Conservation (phyloP, 2,329 filamentous ascomycete genomes). For the Pseudocercospora crystallina region DNA sequence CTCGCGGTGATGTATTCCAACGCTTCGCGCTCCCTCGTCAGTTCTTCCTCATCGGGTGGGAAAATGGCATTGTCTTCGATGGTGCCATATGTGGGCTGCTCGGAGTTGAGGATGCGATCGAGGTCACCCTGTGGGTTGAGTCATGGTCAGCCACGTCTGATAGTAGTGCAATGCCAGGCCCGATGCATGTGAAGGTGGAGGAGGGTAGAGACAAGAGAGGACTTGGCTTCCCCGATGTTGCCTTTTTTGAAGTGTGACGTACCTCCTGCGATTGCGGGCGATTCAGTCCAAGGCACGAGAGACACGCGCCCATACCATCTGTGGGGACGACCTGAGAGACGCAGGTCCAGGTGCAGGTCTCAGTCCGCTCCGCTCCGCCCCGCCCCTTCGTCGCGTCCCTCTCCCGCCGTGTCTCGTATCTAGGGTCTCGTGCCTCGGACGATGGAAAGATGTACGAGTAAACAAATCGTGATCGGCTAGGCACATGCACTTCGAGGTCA, state of each 20-base stretch:
- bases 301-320: slow-evolving; percentile 48
- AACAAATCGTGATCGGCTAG: too few relatives aligned
- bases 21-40: slow-evolving; percentile 48
- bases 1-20: slow-evolving; percentile 51
- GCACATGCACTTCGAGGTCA: too few relatives aligned
- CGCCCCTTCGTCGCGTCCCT: too few relatives aligned
- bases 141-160: neutral
- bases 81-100: slow-evolving; percentile 47
- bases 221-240: too few relatives aligned
- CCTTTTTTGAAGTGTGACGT: slow-evolving; percentile 21
- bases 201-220: too few relatives aligned
- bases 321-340: slow-evolving; percentile 18
- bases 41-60: slow-evolving; percentile 50
- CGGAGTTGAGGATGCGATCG: slow-evolving; percentile 48
- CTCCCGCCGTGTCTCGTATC: too few relatives aligned
- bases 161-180: too few relatives aligned
- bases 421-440: too few relatives aligned
- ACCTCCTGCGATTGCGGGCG: slow-evolving; percentile 40
- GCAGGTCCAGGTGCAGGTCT: too few relatives aligned
- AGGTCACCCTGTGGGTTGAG: slow-evolving; percentile 41
- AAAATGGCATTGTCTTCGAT: slow-evolving; percentile 37
- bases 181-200: too few relatives aligned
- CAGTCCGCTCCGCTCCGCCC: too few relatives aligned
- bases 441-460: too few relatives aligned
- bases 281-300: slow-evolving; percentile 47